Conservation (phyloP, 2,329 filamentous ascomycete species). For the Trichoderma atrobrunneum region DNA sequence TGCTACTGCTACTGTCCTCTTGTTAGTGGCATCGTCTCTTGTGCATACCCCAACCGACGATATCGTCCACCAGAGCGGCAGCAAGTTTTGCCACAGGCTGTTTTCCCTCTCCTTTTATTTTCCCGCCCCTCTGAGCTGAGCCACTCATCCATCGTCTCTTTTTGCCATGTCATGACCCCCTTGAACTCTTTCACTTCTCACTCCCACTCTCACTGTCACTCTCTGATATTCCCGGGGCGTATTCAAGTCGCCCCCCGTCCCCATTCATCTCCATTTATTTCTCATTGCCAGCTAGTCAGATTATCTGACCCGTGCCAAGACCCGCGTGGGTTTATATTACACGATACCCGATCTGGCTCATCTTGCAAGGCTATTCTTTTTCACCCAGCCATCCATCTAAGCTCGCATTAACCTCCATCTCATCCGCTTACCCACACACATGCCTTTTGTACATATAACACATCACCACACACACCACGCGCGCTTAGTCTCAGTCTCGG, state of each 20-base stretch:
- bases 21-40: neutral
- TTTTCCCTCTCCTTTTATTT: neutral
- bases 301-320: neutral
- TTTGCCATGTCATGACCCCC: neutral
- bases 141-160: neutral
- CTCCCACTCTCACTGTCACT: neutral
- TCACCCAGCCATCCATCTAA: neutral
- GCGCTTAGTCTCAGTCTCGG: neutral
- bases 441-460: neutral
- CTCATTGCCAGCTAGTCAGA: slow-evolving; percentile 7
- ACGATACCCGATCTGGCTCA: slow-evolving; percentile 20
- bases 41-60: neutral
- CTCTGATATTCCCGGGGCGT: neutral
- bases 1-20: neutral
- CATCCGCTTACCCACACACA: neutral
- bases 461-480: neutral
- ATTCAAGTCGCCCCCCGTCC: neutral
- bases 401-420: slow-evolving; percentile 9
- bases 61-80: neutral
- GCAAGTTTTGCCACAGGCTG: neutral
- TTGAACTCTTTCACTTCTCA: neutral
- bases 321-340: slow-evolving; percentile 5
- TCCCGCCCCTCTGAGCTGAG: neutral
- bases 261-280: neutral
- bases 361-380: slow-evolving; percentile 17